Percentiles rank a stretch among this genome's conserved stretches.
These are phyloP conservation scores for Torulaspora quercuum DNA, from an alignment of 805 yeast genomes.

Conservation along the genomic window DNA sequence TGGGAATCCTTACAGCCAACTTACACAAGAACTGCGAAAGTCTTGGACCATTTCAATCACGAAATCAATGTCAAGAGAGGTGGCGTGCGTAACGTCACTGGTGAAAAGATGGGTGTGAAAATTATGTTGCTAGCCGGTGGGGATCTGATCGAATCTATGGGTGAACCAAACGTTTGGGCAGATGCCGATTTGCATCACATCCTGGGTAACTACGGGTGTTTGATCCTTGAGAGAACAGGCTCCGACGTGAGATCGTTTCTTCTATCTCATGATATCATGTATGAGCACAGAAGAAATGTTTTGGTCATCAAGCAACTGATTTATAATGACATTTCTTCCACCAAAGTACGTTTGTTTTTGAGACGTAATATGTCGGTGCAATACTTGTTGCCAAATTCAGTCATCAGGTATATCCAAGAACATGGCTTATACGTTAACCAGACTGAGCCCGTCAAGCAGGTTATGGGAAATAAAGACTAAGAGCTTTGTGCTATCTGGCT, in stretches of 20 bases:
- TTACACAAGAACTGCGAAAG: slow-evolving; percentile 92
- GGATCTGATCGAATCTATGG: slow-evolving; percentile 96
- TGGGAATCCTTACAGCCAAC: slow-evolving; percentile 94
- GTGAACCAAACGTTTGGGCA: slow-evolving; percentile 99
- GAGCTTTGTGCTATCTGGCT: too few species aligned
- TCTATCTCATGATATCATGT: slow-evolving; percentile 93
- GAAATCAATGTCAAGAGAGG: slow-evolving; percentile 89
- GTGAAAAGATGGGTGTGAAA: slow-evolving; percentile 75
- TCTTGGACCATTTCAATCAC: slow-evolving; percentile 92
- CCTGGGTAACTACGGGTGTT: slow-evolving; percentile 91
- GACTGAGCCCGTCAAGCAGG: slow-evolving; percentile 92
- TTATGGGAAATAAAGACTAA: slow-evolving; percentile 43
- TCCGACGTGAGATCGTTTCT: slow-evolving; percentile 90
- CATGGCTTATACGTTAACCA: slow-evolving; percentile 81
- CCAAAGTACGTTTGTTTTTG: slow-evolving; percentile 87
- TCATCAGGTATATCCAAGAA: slow-evolving; percentile 91
- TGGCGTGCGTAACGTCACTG: slow-evolving; percentile 63
- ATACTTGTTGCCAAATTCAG: slow-evolving; percentile 88
- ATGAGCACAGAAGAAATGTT: slow-evolving; percentile 90
- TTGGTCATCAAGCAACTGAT: slow-evolving; percentile 93
- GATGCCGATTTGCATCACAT: slow-evolving; percentile 93
- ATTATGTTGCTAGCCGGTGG: slow-evolving; percentile 98
- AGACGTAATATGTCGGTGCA: slow-evolving; percentile 97
- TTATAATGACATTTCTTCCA: slow-evolving; percentile 92
- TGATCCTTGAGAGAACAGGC: slow-evolving; percentile 95